phyloP scores from a whole-genome alignment of 2,329 filamentous ascomycete species.

The Paramyrothecium sp. region DNA sequence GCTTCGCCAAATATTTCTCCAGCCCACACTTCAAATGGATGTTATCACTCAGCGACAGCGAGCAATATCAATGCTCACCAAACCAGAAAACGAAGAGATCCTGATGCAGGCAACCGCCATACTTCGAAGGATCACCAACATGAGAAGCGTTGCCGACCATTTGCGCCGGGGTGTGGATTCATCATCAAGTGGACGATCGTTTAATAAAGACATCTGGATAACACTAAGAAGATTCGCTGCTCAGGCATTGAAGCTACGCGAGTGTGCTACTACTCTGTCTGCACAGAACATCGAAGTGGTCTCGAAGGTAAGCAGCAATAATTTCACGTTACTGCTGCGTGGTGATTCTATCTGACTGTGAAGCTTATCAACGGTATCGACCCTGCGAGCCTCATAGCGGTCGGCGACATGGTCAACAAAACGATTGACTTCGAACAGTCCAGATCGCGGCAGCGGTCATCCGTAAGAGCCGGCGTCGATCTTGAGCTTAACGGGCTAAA shows the following conservation, averaged over 20 bases:
- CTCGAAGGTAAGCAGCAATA: slow-evolving; percentile 32
- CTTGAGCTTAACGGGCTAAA: slow-evolving; percentile 75
- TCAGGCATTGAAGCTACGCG: slow-evolving; percentile 67
- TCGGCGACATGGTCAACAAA: slow-evolving; percentile 70
- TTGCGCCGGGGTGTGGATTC: slow-evolving; percentile 75
- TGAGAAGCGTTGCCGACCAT: slow-evolving; percentile 65
- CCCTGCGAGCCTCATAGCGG: slow-evolving; percentile 53
- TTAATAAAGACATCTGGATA: slow-evolving; percentile 70
- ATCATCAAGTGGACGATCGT: slow-evolving; percentile 44
- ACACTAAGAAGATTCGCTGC: slow-evolving; percentile 71
- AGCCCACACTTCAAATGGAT: slow-evolving; percentile 68
- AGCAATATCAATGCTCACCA: slow-evolving; percentile 65
- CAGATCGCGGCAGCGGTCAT: slow-evolving; percentile 66
- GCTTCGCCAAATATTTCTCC: slow-evolving; percentile 78
- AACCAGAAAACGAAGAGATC: slow-evolving; percentile 61
- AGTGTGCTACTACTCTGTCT: slow-evolving; percentile 43
- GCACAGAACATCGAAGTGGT: slow-evolving; percentile 15
- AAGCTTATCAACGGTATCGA: slow-evolving; percentile 62
- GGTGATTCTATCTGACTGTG: not conserved
- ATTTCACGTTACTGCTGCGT: not conserved
- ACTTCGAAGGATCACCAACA: slow-evolving; percentile 73
- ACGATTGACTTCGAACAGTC: slow-evolving; percentile 81
- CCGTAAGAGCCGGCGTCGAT: slow-evolving; percentile 72
- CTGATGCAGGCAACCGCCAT: slow-evolving; percentile 56
- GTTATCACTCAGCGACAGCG: slow-evolving; percentile 71